Evolutionary conservation across 2,329 filamentous ascomycete species (phyloP).

Genomic region (Pochonia chlamydosporia): DNA sequence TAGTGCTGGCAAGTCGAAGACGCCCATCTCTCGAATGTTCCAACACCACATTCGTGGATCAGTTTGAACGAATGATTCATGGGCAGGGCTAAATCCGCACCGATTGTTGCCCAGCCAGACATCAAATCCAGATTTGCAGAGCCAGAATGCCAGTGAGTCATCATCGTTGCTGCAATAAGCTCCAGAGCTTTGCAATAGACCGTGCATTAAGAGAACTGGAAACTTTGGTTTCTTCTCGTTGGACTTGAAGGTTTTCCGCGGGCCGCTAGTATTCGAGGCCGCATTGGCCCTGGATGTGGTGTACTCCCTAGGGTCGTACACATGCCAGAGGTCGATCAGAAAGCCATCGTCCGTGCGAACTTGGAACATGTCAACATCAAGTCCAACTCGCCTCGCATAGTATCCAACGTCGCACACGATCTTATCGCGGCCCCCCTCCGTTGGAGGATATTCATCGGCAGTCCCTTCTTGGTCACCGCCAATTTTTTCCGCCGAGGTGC

Average conservation of each 20-base stretch:
- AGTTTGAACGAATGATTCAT: slow-evolving; percentile 60
- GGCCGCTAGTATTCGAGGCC: slow-evolving; percentile 17
- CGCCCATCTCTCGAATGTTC: slow-evolving; percentile 93
- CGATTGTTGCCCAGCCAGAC: slow-evolving; percentile 95
- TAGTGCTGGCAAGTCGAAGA: slow-evolving; percentile 79
- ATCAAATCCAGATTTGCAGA: slow-evolving; percentile 88
- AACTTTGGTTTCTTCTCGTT: slow-evolving; percentile 54
- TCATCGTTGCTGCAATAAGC: slow-evolving; percentile 90
- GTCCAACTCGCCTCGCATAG: slow-evolving; percentile 80
- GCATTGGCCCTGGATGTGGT: slow-evolving; percentile 19
- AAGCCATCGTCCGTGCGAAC: slow-evolving; percentile 95
- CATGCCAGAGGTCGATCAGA: slow-evolving; percentile 81
- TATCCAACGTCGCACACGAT: slow-evolving; percentile 75
- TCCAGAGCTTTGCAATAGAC: slow-evolving; percentile 79
- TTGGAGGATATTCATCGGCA: slow-evolving; percentile 59
- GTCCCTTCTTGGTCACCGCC: slow-evolving; percentile 37
- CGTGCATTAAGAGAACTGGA: slow-evolving; percentile 82
- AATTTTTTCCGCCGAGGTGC: slow-evolving; percentile 27
- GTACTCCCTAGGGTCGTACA: slow-evolving; percentile 78
- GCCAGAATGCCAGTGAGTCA: slow-evolving; percentile 81
- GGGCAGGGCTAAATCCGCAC: slow-evolving; percentile 76
- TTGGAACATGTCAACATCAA: slow-evolving; percentile 76
- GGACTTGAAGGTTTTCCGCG: slow-evolving; percentile 33
- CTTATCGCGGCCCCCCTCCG: slow-evolving; percentile 75
- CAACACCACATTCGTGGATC: slow-evolving; percentile 96